Conservation (phyloP, 768 basidiomycete genomes). For the Xerocomus potaroensis region DNA sequence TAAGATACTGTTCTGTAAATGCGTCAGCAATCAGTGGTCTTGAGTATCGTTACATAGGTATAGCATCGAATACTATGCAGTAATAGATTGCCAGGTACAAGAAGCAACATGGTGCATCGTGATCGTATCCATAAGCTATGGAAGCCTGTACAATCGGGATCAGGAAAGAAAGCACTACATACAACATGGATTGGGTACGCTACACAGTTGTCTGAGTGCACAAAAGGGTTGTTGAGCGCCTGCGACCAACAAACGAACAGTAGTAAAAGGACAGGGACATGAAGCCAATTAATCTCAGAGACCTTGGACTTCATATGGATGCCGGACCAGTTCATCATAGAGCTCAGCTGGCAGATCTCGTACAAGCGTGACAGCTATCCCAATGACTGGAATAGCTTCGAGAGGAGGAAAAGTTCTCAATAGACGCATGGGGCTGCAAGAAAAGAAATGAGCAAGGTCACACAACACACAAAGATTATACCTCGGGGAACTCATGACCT, state of each 20-base stretch:
- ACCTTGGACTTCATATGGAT: constrained; percentile 63
- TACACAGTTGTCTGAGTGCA: constrained; percentile 22
- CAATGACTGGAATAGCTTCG: constrained; percentile 81
- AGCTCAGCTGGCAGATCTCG: constrained; percentile 83
- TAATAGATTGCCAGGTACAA: too few relatives aligned
- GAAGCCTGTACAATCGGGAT: background rate
- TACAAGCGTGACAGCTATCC: constrained; percentile 90
- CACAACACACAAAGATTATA: constrained; percentile 33
- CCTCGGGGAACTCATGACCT: constrained; percentile 86
- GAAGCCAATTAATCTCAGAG: constrained; percentile 9
- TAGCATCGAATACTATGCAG: too few relatives aligned
- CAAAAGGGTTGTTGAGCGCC: constrained; percentile 6
- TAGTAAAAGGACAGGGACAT: background rate
- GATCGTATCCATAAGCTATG: too few relatives aligned
- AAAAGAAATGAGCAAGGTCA: background rate
- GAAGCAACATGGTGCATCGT: background rate
- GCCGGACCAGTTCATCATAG: constrained; percentile 85
- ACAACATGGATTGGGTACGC: constrained; percentile 20
- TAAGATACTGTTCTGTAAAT: too few relatives aligned
- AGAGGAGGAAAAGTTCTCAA: constrained; percentile 92
- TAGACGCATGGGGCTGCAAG: constrained; percentile 83
- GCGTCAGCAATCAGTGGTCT: too few relatives aligned
- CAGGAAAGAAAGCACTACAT: constrained; percentile 5
- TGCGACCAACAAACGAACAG: constrained; percentile 9
- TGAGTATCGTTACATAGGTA: too few relatives aligned